Evolutionary conservation across 1,139 yeast genomes (phyloP), one percentile per base, ranked within the genome.

Genomic region (Suhomyces yuchorum): DNA sequence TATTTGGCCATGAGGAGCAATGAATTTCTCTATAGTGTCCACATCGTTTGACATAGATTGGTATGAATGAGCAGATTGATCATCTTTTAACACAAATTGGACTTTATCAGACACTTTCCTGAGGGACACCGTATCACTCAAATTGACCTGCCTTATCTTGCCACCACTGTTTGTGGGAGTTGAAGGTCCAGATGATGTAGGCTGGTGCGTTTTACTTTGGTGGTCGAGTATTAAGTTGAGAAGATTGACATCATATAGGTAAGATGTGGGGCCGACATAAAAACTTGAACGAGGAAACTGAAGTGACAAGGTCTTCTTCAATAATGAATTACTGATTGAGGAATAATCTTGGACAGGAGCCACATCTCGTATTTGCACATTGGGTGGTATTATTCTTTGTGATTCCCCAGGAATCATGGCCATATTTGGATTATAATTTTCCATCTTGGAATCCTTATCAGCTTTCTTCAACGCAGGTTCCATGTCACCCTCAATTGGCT

Each of bases 261-360:
- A 71, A 1, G 91, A 84, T 0, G 91, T 84, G 1, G 91, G 82
- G 0, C 95, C 95, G 24, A 86, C 82, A 58, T 82, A 85, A 60
- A 85, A 86, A 32, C 90, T 83, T 0, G 92, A 85, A 48, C 93
- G 68, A 1, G 95, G 93, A 56, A 81, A 85, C 57, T 85, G 92
- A 38, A 82, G 63, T 11, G 77, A 71, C 11, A 75, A 62, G 1
- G 80, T 75, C 51, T 73, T 75, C 54, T 71, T 73, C 46, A 74
- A 59, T 8, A 73, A 58, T 12, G 78, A 73, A 56, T 79, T 76
- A 57, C 71, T 78, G 69, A 80, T 79, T 36, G 70, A 59, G 1
- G 83, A 73, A 60, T 80, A 81, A 57, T 81, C 85, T 48, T 78
- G 81, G 19, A 81, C 71, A 2, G 85, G 85, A 1, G 75, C 71